phyloP scores from a whole-genome alignment of 129 eudicot species.

The Oenanthe sinensis region DNA sequence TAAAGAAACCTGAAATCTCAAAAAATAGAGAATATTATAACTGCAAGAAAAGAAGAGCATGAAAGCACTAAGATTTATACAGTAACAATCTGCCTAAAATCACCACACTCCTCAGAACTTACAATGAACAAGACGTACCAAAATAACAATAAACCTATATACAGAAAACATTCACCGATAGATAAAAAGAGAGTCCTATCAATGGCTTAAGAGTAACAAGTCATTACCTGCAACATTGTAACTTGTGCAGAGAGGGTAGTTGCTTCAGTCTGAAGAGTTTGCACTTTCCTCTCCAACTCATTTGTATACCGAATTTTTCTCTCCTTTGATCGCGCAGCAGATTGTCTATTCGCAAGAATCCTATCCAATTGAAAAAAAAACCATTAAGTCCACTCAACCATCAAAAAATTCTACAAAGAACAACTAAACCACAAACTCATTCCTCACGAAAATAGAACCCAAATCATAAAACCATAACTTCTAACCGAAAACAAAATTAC shows the following conservation, averaged over 20 bases:
- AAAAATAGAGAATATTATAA: too few species aligned
- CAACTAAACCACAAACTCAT: not conserved
- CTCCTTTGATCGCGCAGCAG: constrained; percentile 93
- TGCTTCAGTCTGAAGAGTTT: constrained; percentile 88
- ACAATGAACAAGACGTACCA: not conserved
- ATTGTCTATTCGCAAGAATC: constrained; percentile 90
- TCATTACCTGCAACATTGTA: constrained; percentile 68
- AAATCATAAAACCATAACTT: too few species aligned
- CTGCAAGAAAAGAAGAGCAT: too few species aligned
- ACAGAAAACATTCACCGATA: not conserved
- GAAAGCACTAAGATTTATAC: not conserved
- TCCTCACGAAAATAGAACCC: too few species aligned
- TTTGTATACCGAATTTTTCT: constrained; percentile 62
- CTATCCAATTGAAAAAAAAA: constrained; percentile 25
- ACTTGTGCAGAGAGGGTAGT: constrained; percentile 85
- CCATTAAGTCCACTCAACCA: not conserved
- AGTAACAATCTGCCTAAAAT: not conserved
- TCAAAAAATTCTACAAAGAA: not conserved
- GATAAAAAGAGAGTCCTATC: not conserved
- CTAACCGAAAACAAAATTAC: not conserved
- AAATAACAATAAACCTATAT: not conserved
- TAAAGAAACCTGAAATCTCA: not conserved
- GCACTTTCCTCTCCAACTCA: constrained; percentile 92
- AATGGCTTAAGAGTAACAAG: not conserved
- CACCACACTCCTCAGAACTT: not conserved